Evolutionary conservation across 2,329 filamentous ascomycete species (phyloP).

Genomic region (Colletotrichum spinosum): DNA sequence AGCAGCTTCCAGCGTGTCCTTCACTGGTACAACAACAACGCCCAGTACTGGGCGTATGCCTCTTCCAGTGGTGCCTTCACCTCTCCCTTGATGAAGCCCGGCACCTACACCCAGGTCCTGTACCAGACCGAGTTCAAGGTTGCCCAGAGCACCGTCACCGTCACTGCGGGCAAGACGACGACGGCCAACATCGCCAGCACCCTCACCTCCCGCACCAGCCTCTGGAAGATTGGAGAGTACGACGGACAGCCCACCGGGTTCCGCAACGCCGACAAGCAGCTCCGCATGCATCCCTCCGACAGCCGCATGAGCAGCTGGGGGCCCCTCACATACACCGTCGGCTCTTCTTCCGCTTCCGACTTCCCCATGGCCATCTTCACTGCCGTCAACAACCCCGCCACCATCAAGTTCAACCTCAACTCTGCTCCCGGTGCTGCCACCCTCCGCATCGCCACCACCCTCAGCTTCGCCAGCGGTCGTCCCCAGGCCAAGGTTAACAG

Average conservation of each 20-base stretch:
- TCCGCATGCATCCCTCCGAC: constrained; percentile 77
- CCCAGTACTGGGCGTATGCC: constrained; percentile 75
- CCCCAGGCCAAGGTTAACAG: constrained; percentile 69
- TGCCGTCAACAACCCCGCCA: constrained; percentile 67
- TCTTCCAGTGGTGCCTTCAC: constrained; percentile 67
- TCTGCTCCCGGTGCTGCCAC: constrained; percentile 66
- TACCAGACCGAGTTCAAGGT: constrained; percentile 70
- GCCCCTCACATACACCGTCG: constrained; percentile 70
- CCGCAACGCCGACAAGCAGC: constrained; percentile 74
- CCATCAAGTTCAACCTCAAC: constrained; percentile 68
- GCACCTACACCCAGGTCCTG: constrained; percentile 76
- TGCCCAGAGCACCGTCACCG: constrained; percentile 59
- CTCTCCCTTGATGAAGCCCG: constrained; percentile 74
- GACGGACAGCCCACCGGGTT: constrained; percentile 74
- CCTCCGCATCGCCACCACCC: constrained; percentile 73
- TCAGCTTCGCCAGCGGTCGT: constrained; percentile 70
- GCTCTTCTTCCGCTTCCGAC: constrained; percentile 60
- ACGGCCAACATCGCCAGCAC: constrained; percentile 63
- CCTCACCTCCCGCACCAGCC: constrained; percentile 57
- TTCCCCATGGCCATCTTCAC: constrained; percentile 78
- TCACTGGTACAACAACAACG: constrained; percentile 72
- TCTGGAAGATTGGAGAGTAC: constrained; percentile 75
- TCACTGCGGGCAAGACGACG: constrained; percentile 61
- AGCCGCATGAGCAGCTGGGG: constrained; percentile 72
- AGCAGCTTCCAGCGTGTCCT: constrained; percentile 67